Evolutionary conservation across 495 filamentous ascomycete species (phyloP), one percentile per base, ranked within the genome.

Genomic region (Cercophora sp.): DNA sequence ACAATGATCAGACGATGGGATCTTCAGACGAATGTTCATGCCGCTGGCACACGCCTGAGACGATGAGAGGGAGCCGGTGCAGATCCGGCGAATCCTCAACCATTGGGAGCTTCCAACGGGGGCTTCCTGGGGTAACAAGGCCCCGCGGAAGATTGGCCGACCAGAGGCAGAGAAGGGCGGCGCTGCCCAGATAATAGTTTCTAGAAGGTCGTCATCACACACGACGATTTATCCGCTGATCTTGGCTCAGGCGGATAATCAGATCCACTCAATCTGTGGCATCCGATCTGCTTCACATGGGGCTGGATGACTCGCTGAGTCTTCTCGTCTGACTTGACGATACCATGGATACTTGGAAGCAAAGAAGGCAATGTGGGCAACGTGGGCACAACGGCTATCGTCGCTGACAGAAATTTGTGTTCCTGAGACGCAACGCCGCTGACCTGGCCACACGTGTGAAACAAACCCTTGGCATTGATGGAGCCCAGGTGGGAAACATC

Each of bases 401-500:
- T n/a, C n/a, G n/a, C n/a, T n/a, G 27, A 27, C 20, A 37, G 20
- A 27, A 23, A 50, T 55, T 62, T 58, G 56, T 50, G 50, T 60
- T 60, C 54, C 49, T 62, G 64, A 66, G 64, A 66, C 64, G 18
- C 15, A 25, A 19, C 46, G 22, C 8, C 15, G 13, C 18, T 35
- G 39, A 27, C 50, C 40, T 34, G 40, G 41, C 37, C 18, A 26
- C 23, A 19, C 27, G 25, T 51, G 44, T 51, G 41, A 58, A 58
- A 61, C 59, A 25, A 34, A 2, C 18, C 45, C 56, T 61, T 55
- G 59, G 56, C 59, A 58, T 19, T 36, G 32, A 22, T 15, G 5
- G 4, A 23, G 18, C 31, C 15, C 18, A 15, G 2, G 29, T 49
- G 31, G 46, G n/a, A 24, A 23, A 37, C 46, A 49, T 47, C 26